Evolutionary conservation across 805 yeast genomes (phyloP).

Genomic region (Ogataea zsoltii): DNA sequence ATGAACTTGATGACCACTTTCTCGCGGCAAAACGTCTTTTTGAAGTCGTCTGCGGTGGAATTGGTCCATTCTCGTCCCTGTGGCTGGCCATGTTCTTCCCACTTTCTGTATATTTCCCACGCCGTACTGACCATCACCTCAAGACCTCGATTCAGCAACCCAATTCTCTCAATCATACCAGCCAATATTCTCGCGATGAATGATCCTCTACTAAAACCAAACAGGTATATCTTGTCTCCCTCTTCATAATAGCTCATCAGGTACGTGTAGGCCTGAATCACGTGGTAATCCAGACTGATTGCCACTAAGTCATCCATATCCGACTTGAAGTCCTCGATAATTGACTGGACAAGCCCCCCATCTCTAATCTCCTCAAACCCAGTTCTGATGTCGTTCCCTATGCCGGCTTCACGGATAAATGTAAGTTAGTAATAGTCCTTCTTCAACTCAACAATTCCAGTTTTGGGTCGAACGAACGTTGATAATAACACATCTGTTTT

Average conservation of each 20-base stretch:
- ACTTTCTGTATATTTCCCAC: constrained; percentile 60
- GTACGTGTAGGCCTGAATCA: constrained; percentile 56
- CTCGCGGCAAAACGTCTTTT: constrained; percentile 48
- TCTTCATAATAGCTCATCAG: constrained; percentile 47
- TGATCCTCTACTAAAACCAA: constrained; percentile 67
- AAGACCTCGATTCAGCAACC: constrained; percentile 54
- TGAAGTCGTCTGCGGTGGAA: constrained; percentile 53
- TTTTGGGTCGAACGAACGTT: constrained; percentile 37
- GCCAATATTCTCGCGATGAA: constrained; percentile 63
- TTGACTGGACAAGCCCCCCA: constrained; percentile 18
- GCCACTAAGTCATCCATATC: constrained; percentile 43
- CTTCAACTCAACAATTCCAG: not conserved
- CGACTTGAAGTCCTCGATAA: constrained; percentile 13
- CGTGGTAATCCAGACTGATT: constrained; percentile 54
- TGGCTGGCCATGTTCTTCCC: constrained; percentile 65
- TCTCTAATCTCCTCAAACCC: constrained; percentile 34
- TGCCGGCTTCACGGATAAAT: constrained; percentile 43
- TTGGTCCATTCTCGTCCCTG: constrained; percentile 36
- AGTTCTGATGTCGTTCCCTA: constrained; percentile 53
- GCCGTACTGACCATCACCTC: constrained; percentile 60
- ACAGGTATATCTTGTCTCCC: constrained; percentile 54
- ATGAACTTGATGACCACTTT: constrained; percentile 51
- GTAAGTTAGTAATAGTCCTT: not conserved
- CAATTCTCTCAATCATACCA: constrained; percentile 67
- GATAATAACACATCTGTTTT: constrained; percentile 59